Conservation (phyloP, 2,329 filamentous ascomycete species). For the Xylaria hypoxylon region DNA sequence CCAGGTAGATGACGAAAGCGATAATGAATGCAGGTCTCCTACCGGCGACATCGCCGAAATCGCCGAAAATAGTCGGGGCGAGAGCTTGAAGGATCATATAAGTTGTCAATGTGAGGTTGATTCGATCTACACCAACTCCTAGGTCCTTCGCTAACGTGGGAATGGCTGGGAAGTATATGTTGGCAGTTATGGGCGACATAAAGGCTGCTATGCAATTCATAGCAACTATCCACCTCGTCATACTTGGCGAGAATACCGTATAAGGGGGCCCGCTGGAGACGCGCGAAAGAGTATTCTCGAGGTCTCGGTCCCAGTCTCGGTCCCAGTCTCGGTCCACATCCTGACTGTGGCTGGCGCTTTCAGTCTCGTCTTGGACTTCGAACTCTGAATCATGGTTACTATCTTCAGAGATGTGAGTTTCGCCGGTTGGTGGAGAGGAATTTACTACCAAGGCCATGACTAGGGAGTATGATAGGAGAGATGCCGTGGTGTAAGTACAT, state of each 20-base stretch:
- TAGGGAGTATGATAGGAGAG: background rate
- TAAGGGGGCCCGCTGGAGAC: slow-evolving; percentile 56
- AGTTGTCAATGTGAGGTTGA: slow-evolving; percentile 67
- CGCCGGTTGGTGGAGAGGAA: background rate
- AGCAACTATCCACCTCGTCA: slow-evolving; percentile 64
- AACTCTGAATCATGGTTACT: slow-evolving; percentile 26
- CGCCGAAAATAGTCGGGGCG: slow-evolving; percentile 70
- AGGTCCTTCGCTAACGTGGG: slow-evolving; percentile 55
- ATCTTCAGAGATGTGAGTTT: slow-evolving; percentile 19
- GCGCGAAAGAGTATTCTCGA: slow-evolving; percentile 51
- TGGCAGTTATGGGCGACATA: slow-evolving; percentile 69
- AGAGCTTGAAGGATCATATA: slow-evolving; percentile 74
- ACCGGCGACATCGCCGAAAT: slow-evolving; percentile 70
- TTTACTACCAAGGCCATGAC: slow-evolving; percentile 21
- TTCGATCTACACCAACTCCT: slow-evolving; percentile 54
- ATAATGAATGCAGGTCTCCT: slow-evolving; percentile 71
- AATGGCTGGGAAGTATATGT: slow-evolving; percentile 65
- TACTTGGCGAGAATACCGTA: slow-evolving; percentile 55
- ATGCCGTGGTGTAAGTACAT: background rate
- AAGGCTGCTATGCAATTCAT: slow-evolving; percentile 66
- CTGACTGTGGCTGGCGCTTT: slow-evolving; percentile 31
- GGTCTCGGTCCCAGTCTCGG: slow-evolving; percentile 47
- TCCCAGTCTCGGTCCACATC: slow-evolving; percentile 43
- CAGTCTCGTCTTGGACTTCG: slow-evolving; percentile 34
- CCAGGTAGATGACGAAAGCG: slow-evolving; percentile 67